Percentiles rank a stretch among this genome's conserved stretches.
phyloP scores from a whole-genome alignment of 768 basidiomycete genomes.

The Fistulinella prunicolor region DNA sequence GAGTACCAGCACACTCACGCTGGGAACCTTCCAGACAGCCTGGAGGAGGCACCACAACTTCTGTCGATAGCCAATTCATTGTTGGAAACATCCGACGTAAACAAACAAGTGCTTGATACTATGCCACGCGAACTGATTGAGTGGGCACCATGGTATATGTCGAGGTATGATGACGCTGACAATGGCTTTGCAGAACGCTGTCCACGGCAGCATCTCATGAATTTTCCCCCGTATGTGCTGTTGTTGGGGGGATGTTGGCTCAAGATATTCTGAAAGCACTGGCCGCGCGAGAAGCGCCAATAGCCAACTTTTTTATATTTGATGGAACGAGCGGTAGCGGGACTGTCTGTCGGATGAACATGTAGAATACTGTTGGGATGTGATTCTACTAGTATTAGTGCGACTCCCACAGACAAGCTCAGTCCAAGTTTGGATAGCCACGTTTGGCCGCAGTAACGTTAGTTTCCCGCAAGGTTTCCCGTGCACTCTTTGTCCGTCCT shows the following conservation, averaged over 20 bases:
- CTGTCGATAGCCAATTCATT: conserved; percentile 61
- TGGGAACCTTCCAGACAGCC: conserved; percentile 54
- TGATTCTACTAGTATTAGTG: neutral
- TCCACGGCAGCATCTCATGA: conserved; percentile 73
- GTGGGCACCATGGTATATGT: conserved; percentile 36
- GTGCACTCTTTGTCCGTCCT: conserved; percentile 6
- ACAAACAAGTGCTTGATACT: conserved; percentile 58
- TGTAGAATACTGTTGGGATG: conserved; percentile 26
- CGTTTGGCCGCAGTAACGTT: conserved; percentile 15
- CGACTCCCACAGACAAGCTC: neutral
- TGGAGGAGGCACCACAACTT: conserved; percentile 51
- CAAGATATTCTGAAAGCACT: conserved; percentile 94
- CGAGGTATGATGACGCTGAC: conserved; percentile 3
- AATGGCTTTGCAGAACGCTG: conserved; percentile 51
- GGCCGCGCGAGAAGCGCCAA: conserved; percentile 86
- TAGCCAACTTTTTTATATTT: conserved; percentile 89
- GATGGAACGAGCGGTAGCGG: conserved; percentile 80
- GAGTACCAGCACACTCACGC: conserved; percentile 66
- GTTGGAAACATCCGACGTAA: conserved; percentile 61
- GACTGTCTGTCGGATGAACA: conserved; percentile 57
- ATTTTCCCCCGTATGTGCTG: conserved; percentile 91
- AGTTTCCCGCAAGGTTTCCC: no score
- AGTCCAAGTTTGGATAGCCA: conserved; percentile 25
- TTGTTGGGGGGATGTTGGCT: conserved; percentile 90
- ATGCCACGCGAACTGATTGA: conserved; percentile 60